Percentiles rank a stretch among this genome's conserved stretches.
phyloP scores from a whole-genome alignment of 1,284 basidiomycete genomes.

The Marasmius tenuissimus region DNA sequence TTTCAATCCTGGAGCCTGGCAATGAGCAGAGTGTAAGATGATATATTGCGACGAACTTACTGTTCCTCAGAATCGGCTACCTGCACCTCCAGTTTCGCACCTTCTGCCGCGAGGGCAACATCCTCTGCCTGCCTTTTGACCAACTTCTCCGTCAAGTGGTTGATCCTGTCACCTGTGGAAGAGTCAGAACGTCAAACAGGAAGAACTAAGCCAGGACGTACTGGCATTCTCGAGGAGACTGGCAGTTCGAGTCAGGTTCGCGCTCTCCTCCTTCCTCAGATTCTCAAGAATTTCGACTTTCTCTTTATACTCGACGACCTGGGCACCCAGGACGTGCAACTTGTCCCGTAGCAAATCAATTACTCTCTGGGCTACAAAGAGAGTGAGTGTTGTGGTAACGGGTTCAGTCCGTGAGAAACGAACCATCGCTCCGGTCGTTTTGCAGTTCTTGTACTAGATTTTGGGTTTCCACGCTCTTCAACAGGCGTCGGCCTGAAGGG shows the following conservation, averaged over 20 bases:
- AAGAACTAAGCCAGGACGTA: conserved; percentile 21
- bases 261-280: conserved; percentile 35
- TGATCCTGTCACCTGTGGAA: conserved; percentile 25
- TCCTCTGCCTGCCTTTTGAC: conserved; percentile 30
- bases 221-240: conserved; percentile 25
- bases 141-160: conserved; percentile 26
- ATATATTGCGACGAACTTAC: conserved; percentile 14
- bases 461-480: conserved; percentile 29
- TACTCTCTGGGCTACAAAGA: conserved; percentile 46
- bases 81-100: conserved; percentile 18
- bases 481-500: conserved; percentile 23
- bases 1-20: not conserved
- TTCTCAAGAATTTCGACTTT: conserved; percentile 31
- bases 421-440: conserved; percentile 29
- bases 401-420: conserved; percentile 8
- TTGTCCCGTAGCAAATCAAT: conserved; percentile 54
- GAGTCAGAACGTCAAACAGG: not conserved
- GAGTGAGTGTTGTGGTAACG: not conserved
- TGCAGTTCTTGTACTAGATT: conserved; percentile 38
- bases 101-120: conserved; percentile 24
- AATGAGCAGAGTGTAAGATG: not conserved
- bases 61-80: conserved; percentile 20
- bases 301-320: conserved; percentile 41
- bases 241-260: conserved; percentile 22
- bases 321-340: conserved; percentile 40